Evolutionary conservation across 139 green algal species (phyloP).

Genomic region (Closterium sp.): DNA sequence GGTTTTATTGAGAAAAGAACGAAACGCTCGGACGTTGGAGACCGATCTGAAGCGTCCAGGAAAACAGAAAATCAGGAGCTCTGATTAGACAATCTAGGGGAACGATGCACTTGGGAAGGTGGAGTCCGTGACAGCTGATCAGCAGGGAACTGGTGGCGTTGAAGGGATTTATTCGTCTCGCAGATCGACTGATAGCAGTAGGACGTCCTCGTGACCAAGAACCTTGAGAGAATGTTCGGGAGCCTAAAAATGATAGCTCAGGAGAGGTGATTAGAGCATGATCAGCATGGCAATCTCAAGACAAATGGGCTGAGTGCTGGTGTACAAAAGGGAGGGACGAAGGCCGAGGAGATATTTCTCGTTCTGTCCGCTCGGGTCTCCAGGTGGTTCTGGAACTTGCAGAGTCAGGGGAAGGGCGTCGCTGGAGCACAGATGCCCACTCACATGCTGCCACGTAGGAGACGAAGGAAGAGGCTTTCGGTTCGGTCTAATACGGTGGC

Average conservation of each 20-base stretch:
- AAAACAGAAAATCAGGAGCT: not conserved
- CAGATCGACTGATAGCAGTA: too few species aligned
- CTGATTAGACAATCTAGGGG: not conserved
- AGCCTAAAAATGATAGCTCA: too few species aligned
- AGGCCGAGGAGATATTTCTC: not conserved
- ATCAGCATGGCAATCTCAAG: too few species aligned
- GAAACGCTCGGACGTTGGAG: not conserved
- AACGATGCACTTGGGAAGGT: not conserved
- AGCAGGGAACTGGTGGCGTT: too few species aligned
- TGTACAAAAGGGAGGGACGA: too few species aligned
- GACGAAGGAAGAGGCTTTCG: not conserved
- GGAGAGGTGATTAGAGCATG: too few species aligned
- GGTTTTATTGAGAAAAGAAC: not conserved
- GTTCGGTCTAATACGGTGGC: not conserved
- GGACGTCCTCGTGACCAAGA: too few species aligned
- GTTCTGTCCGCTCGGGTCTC: not conserved
- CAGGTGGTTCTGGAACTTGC: not conserved
- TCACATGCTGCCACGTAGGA: not conserved
- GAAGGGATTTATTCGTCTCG: too few species aligned
- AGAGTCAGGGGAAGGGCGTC: not conserved
- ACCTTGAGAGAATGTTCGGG: too few species aligned
- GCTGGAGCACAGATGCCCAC: not conserved
- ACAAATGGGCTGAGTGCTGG: too few species aligned
- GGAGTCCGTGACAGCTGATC: too few species aligned
- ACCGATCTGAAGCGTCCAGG: not conserved